A percentile compares a stretch with the other conserved stretches of the same genome.
phyloP scores from a whole-genome alignment of 805 yeast genomes.

The Yarrowia deformans region DNA sequence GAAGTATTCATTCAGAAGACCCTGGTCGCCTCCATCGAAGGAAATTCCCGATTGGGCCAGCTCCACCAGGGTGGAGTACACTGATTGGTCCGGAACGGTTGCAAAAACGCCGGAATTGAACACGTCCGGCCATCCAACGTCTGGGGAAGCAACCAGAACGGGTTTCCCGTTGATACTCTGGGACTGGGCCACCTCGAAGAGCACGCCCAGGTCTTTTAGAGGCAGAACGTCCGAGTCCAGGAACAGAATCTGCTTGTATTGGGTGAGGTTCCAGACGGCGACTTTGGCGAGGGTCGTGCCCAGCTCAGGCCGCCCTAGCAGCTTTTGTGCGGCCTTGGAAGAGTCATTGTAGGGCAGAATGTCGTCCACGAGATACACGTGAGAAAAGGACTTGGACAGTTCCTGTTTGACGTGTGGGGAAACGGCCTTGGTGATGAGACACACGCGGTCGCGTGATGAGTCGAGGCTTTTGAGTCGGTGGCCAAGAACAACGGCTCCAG shows the following conservation, averaged over 20 bases:
- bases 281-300: conserved; percentile 60
- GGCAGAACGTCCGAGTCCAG: conserved; percentile 65
- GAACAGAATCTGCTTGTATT: conserved; percentile 55
- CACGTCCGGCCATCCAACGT: conserved; percentile 91
- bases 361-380: conserved; percentile 47
- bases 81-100: conserved; percentile 58
- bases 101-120: conserved; percentile 83
- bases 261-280: conserved; percentile 59
- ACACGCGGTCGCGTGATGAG: conserved; percentile 45
- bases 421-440: conserved; percentile 48
- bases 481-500: conserved; percentile 62
- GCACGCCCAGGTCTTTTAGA: conserved; percentile 48
- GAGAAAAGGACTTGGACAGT: conserved; percentile 45
- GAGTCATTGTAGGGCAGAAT: conserved; percentile 43
- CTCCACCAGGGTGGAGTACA: conserved; percentile 54
- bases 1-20: conserved; percentile 80
- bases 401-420: conserved; percentile 40
- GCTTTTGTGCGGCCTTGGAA: conserved; percentile 17
- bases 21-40: conserved; percentile 95
- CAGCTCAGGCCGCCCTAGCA: conserved; percentile 60
- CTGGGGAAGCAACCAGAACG: conserved; percentile 63
- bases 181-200: conserved; percentile 44
- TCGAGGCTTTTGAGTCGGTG: conserved; percentile 47
- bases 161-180: conserved; percentile 27
- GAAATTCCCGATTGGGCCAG: conserved; percentile 50